Evolutionary conservation across 768 basidiomycete species (phyloP), one percentile per base, ranked within the genome.

Genomic region (Royoungia palumana): DNA sequence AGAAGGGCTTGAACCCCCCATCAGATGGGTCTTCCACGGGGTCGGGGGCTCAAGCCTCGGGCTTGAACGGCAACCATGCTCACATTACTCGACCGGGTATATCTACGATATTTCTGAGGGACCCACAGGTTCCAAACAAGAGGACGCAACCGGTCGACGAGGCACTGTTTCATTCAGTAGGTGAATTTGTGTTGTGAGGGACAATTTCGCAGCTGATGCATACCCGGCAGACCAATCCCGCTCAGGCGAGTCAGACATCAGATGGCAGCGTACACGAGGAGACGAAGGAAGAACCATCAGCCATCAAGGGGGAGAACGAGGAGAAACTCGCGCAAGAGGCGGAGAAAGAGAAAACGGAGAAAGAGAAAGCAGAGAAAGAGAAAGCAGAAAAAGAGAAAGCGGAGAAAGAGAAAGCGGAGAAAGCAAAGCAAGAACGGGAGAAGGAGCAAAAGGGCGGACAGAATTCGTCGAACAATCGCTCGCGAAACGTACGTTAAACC

Each of bases 31-130:
- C 19, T 1, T 35, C 63, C 62, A 51, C 45, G 4, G 49, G 60
- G 28, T 38, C 46, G 51, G 57, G 44, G 52, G 47, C 1, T 10
- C 63, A 63, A 62, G 53, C 52, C 20, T 14, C 46, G 2, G 16
- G 20, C 47, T 49, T 51, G 54, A 47, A 37, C 0, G 36, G 35
- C 53, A 39, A 55, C 27, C 53, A 1, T n/a, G 1, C 17, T 13
- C 39, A 16, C n/a, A n/a, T 24, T 22, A 30, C 28, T 37, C 6
- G 0, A 12, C 6, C 16, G 4, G 17, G 0, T 10, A 6, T 5
- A 4, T 5, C 46, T 0, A 58, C 60, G 2, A 51, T 54, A 32
- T 52, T 8, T 0, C 2, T 62, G 0, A 34, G 8, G 2, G 21
- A 45, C 1, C 58, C 61, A n/a, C 58, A 52, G 22, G 14, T 61